Evolutionary conservation across 768 basidiomycete genomes (phyloP), one percentile per base, ranked within the genome.

Genomic region (Collybia mongolica): DNA sequence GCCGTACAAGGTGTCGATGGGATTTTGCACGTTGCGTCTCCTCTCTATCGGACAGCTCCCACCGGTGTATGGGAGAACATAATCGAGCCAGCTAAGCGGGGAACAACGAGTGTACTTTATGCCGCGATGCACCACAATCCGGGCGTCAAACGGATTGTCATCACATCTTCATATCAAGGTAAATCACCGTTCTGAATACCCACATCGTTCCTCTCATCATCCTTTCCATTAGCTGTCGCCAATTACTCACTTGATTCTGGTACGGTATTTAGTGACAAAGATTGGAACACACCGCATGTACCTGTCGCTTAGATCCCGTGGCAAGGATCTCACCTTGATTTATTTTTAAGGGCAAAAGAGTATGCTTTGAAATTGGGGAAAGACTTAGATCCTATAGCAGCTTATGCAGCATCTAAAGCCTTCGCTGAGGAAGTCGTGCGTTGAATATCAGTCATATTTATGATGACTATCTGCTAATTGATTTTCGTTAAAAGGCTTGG

Each of bases 11-110:
- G 29, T 17, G 29, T 46, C 1, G 44, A 46, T 46, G 44, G 24
- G 5, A 32, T 46, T 14, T 12, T 46, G 19, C 44, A 46, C 14
- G 29, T 46, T 14, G 44, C 44, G 15, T 24, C 44, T 6, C 44
- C 44, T n/a, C 22, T 46, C 14, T 42, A 14, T 29, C 48, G 39
- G 23, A 46, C 44, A 6, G 49, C 49, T 45, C 42, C 37, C 19
- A 9, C 26, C 2, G 49, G 44, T 20, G 49, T 22, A 4, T 46
- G 49, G 49, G 29, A 44, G 29, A 46, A 51, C 23, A 51, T 51
- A 9, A 45, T 45, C n/a, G 32, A 46, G n/a, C 44, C 49, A 17
- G 42, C 43, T 12, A 51, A 45, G 38, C 14, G 17, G 22, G 44
- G 42, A 20, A 51, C 42, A 12, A 28, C 39, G 5, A 42, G 28